A percentile compares a stretch with the other conserved stretches of the same genome.
Evolutionary conservation across 129 eudicot genomes (phyloP).

Genomic region (Helianthus tuberosus): DNA sequence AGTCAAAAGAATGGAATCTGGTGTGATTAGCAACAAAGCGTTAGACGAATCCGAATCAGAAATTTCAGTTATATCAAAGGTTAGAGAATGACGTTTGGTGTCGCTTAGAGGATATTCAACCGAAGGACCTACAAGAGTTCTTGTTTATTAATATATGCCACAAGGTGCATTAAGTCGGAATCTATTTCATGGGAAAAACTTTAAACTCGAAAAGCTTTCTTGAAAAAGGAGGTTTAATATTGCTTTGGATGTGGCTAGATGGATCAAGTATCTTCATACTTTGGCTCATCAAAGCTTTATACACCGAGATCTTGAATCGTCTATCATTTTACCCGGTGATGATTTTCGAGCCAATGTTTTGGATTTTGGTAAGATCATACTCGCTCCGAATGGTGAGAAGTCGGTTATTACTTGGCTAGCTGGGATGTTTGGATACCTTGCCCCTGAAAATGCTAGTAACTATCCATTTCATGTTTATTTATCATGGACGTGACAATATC

Average conservation of each 20-base stretch:
- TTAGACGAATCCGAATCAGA: conserved; percentile 75
- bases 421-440: conserved; percentile 95
- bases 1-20: conserved; percentile 73
- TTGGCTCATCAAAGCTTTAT: conserved; percentile 71
- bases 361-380: conserved; percentile 92
- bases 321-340: conserved; percentile 92
- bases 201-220: conserved; percentile 83
- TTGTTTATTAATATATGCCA: conserved; percentile 80
- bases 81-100: conserved; percentile 66
- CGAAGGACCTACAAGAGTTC: conserved; percentile 68
- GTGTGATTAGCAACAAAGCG: conserved; percentile 56
- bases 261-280: conserved; percentile 89
- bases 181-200: conserved; percentile 61
- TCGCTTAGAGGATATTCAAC: conserved; percentile 61
- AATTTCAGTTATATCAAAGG: conserved; percentile 72
- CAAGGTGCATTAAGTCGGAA: conserved; percentile 72
- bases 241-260: conserved; percentile 98
- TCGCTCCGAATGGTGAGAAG: conserved; percentile 86
- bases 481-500: too few relatives aligned
- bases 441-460: conserved; percentile 99
- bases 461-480: not conserved
- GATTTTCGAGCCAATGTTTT: conserved; percentile 94
- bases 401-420: conserved; percentile 89
- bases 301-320: conserved; percentile 54
- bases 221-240: conserved; percentile 93